Evolutionary conservation across 1,139 yeast genomes (phyloP).

Genomic region (Geotrichum macrosporum): DNA sequence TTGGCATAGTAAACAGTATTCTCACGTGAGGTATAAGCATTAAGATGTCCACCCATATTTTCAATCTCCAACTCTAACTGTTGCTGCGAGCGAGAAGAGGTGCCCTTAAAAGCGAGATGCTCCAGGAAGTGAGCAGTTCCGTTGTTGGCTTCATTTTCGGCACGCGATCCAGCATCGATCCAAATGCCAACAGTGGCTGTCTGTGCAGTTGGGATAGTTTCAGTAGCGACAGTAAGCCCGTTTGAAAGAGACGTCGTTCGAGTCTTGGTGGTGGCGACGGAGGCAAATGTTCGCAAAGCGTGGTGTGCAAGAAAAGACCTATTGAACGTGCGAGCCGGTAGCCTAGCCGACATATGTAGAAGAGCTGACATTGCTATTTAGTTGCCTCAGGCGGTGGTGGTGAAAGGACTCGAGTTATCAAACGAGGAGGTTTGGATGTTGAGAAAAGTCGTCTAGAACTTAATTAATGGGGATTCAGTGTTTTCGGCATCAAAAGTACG

Average conservation of each 20-base stretch:
- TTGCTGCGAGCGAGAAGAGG: constrained; percentile 73
- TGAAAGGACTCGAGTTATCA: no score
- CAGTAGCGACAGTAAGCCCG: constrained; percentile 93
- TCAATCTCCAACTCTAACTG: constrained; percentile 89
- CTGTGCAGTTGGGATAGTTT: constrained; percentile 76
- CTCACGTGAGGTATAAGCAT: constrained; percentile 95
- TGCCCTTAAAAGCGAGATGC: constrained; percentile 95
- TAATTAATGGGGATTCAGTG: no score
- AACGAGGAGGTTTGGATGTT: no score
- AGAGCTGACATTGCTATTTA: constrained; percentile 22
- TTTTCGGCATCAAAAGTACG: no score
- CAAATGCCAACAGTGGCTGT: constrained; percentile 97
- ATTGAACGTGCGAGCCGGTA: no score
- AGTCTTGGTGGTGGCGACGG: constrained; percentile 47
- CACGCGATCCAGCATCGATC: constrained; percentile 98
- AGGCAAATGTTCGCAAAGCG: no score
- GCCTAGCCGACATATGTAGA: constrained; percentile 26
- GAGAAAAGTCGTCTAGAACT: no score
- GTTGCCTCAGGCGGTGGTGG: no score
- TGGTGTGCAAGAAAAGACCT: no score
- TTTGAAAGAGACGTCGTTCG: constrained; percentile 68
- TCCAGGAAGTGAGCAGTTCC: constrained; percentile 98
- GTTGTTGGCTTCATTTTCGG: constrained; percentile 75
- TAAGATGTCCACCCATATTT: constrained; percentile 92
- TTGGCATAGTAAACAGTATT: constrained; percentile 96